Evolutionary conservation across 345 rosid genomes (phyloP), one percentile per base, ranked within the genome.

Genomic region (Ceriops decandra): DNA sequence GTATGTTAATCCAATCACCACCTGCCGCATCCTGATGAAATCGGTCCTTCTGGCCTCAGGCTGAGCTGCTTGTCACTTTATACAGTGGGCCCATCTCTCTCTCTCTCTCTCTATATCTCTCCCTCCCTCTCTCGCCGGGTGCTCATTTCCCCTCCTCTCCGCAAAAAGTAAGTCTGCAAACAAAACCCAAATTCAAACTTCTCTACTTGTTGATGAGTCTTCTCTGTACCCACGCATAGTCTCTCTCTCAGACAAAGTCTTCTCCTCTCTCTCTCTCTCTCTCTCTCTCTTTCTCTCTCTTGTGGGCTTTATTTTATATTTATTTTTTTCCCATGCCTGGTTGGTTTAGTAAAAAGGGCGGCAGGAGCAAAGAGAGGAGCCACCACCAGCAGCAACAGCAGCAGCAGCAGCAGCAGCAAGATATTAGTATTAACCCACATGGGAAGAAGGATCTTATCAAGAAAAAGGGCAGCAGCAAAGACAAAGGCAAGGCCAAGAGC

Each of bases 301-400:
- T 6, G 54, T 28, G 62, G 31, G 52, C 49, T 36, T 53, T 42
- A 22, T 65, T 51, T 27, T 16, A 15, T 54, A 13, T 30, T 62
- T 54, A 13, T 30, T 62, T 10, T 28, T 26, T 10, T 22, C 24
- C 59, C 30, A 89, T 90, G 96, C 96, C 90, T 67, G 84, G 81
- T 80, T 91, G 96, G 97, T 91, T 95, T 93, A 63, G 77, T 15
- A 89, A 62, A 70, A 95, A 82, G 67, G 82, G 85, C 0, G 68
- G 80, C 26, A 95, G 88, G 80, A 79, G 57, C 80, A 85, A 85
- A 64, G 92, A 85, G 71, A 87, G 76, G 20, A 66, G 38, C 63
- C 74, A 4, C 5, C 31, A 62, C 26, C 80, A 46, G 60, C 32
- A 60, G 36, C 36, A 33, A 24, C 26, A 24, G 26, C 26, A 24